These are phyloP conservation scores for Lyophyllum semitale DNA, from an alignment of 768 basidiomycete genomes.

Conservation along the genomic window DNA sequence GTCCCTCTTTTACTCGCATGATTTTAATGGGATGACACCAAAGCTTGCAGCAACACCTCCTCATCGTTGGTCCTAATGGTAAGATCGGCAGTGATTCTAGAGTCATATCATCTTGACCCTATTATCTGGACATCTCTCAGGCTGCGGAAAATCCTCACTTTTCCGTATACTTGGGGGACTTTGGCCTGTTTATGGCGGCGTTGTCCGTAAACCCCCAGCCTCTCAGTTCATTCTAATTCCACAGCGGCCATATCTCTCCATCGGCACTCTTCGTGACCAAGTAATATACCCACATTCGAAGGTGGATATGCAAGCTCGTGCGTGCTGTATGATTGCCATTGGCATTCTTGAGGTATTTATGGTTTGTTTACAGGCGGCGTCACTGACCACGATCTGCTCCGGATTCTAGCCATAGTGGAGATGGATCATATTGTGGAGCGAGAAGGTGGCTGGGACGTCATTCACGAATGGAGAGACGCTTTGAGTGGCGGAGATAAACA, in stretches of 20 bases:
- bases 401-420: conserved; percentile 75
- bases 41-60: conserved; percentile 73
- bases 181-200: conserved; percentile 87
- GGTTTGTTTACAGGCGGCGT: conserved; percentile 51
- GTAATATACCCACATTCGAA: conserved; percentile 92
- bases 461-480: conserved; percentile 92
- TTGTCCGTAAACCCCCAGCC: conserved; percentile 87
- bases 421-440: conserved; percentile 87
- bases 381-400: conserved; percentile 73
- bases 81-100: conserved; percentile 5
- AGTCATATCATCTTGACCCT: not conserved
- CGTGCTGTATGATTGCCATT: conserved; percentile 26
- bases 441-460: conserved; percentile 93
- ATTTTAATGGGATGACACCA: not conserved
- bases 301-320: conserved; percentile 76
- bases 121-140: conserved; percentile 30
- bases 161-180: conserved; percentile 96
- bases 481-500: conserved; percentile 96
- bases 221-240: conserved; percentile 93
- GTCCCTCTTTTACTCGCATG: conserved; percentile 13
- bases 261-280: conserved; percentile 94
- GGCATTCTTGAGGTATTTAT: not conserved
- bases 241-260: conserved; percentile 92
- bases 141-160: conserved; percentile 86
- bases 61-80: conserved; percentile 96